A percentile compares a stretch with the other conserved stretches of the same genome.
phyloP scores from a whole-genome alignment of 345 rosid genomes.

The Viola odorata region DNA sequence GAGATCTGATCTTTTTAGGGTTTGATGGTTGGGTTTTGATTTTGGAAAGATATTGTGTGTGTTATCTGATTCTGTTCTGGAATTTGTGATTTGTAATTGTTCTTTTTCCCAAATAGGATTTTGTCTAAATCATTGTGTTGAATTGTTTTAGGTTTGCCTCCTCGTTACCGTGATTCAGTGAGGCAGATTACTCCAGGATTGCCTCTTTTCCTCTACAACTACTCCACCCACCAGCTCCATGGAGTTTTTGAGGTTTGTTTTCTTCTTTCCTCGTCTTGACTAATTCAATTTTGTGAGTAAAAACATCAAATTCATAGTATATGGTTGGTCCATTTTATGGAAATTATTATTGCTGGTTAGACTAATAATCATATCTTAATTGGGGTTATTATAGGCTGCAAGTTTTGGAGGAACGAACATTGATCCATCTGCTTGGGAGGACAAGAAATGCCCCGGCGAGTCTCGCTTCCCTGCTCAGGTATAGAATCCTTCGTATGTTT shows the following conservation, averaged over 20 bases:
- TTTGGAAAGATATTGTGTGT: not conserved
- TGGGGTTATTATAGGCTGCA: conserved; percentile 49
- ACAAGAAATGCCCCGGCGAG: conserved; percentile 87
- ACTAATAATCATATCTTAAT: not conserved
- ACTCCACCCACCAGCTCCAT: conserved; percentile 97
- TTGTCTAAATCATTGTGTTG: not conserved
- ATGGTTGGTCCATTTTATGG: no score
- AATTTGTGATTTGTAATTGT: not conserved
- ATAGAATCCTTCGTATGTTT: not conserved
- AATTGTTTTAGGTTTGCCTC: conserved; percentile 62
- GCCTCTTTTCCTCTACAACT: conserved; percentile 96
- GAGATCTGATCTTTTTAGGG: not conserved
- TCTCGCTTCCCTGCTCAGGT: conserved; percentile 99
- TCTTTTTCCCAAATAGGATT: not conserved
- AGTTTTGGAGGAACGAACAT: conserved; percentile 98
- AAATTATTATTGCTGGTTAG: no score
- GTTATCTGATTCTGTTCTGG: not conserved
- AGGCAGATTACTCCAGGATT: conserved; percentile 96
- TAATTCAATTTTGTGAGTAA: no score
- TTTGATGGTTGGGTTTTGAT: not conserved
- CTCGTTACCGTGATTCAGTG: conserved; percentile 90
- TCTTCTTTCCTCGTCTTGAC: not conserved
- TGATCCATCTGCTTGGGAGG: conserved; percentile 90
- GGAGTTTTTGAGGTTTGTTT: conserved; percentile 77
- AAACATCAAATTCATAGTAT: no score